Evolutionary conservation across 768 basidiomycete genomes (phyloP).

Genomic region (Podaxis sp.): DNA sequence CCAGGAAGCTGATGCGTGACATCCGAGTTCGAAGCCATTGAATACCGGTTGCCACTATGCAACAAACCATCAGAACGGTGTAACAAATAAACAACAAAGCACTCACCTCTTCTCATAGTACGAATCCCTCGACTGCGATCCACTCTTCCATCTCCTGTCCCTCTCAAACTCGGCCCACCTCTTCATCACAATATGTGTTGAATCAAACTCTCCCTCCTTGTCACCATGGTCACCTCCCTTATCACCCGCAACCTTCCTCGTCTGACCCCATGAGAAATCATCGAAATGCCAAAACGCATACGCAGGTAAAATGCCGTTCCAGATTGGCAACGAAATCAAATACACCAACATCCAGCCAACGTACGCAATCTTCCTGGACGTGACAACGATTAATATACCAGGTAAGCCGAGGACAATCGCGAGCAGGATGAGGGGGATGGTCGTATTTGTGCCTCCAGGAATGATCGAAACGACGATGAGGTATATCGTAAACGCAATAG

Average conservation of each 20-base stretch:
- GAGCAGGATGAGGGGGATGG: constrained; percentile 90
- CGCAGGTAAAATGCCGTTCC: constrained; percentile 94
- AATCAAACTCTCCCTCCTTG: constrained; percentile 98
- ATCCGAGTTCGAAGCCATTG: constrained; percentile 76
- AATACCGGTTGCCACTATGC: constrained; percentile 55
- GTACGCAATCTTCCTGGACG: constrained; percentile 90
- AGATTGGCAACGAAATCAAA: constrained; percentile 87
- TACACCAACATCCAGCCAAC: constrained; percentile 98
- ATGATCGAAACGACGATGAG: constrained; percentile 88
- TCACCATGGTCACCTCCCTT: constrained; percentile 73
- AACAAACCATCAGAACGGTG: constrained; percentile 16
- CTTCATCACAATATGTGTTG: constrained; percentile 97
- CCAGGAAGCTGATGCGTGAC: constrained; percentile 55
- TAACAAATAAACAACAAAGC: constrained; percentile 11
- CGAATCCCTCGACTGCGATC: constrained; percentile 76
- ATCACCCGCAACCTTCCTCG: constrained; percentile 78
- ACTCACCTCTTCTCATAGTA: constrained; percentile 75
- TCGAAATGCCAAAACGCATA: constrained; percentile 99
- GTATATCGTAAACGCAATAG: constrained; percentile 95
- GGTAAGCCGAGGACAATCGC: constrained; percentile 96
- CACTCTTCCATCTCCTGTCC: constrained; percentile 90
- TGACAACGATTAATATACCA: constrained; percentile 93
- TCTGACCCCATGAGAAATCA: constrained; percentile 98
- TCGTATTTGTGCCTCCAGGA: constrained; percentile 71
- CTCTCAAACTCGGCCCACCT: constrained; percentile 98